phyloP scores from a whole-genome alignment of 495 filamentous ascomycete species.

The Hypoxylon crocopeplum region DNA sequence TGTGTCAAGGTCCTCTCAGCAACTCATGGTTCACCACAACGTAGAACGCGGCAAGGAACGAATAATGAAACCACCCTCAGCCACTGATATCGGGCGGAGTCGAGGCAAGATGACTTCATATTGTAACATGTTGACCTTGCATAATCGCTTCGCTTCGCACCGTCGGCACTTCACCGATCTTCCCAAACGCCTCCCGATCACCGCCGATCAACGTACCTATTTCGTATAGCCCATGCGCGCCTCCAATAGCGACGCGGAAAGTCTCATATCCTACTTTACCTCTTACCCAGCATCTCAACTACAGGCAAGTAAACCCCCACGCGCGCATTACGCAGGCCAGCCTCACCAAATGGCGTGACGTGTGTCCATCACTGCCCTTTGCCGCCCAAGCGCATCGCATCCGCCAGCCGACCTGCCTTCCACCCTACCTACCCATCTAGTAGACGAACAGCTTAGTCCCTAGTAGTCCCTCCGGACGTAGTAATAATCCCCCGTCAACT shows the following conservation, averaged over 20 bases:
- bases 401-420: too few relatives aligned
- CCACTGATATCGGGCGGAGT: constrained; percentile 11
- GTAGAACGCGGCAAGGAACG: not conserved
- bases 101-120: constrained; percentile 2
- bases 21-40: too few relatives aligned
- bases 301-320: constrained; percentile 14
- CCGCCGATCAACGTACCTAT: not conserved
- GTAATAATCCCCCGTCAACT: constrained; percentile 13
- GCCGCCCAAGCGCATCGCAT: not conserved
- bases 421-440: not conserved
- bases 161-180: not conserved
- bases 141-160: constrained; percentile 1
- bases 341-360: not conserved
- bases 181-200: not conserved
- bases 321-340: not conserved
- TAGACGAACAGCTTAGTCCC: not conserved
- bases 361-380: not conserved
- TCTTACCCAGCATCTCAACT: too few relatives aligned
- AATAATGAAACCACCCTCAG: not conserved
- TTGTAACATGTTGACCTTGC: not conserved
- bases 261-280: too few relatives aligned
- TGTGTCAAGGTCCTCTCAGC: not conserved
- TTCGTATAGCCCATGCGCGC: constrained; percentile 5
- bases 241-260: constrained; percentile 8
- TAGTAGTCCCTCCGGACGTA: constrained; percentile 18